phyloP scores from a whole-genome alignment of 306 rosid species.

The Elaeagnus macrophylla region DNA sequence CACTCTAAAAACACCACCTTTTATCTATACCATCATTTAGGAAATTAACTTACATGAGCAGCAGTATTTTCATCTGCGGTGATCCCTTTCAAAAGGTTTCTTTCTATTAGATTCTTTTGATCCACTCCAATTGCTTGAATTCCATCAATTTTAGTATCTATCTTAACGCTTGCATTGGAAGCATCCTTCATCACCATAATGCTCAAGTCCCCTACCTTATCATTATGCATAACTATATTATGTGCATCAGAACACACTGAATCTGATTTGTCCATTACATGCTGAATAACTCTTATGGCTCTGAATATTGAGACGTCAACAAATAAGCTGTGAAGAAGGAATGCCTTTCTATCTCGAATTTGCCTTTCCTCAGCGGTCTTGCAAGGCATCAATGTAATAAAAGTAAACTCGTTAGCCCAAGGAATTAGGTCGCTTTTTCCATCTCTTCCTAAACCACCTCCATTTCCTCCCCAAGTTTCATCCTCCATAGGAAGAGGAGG shows the following conservation, averaged over 20 bases:
- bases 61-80: constrained; percentile 98
- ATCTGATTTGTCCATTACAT: constrained; percentile 39
- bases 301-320: constrained; percentile 81
- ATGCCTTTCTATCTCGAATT: constrained; percentile 85
- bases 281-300: constrained; percentile 59
- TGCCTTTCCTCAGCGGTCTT: constrained; percentile 90
- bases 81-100: constrained; percentile 88
- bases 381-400: constrained; percentile 82
- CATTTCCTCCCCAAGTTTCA: constrained; percentile 92
- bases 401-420: constrained; percentile 82
- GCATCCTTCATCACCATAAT: constrained; percentile 63
- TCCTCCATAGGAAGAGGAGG: constrained; percentile 83
- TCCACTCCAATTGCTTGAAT: constrained; percentile 59
- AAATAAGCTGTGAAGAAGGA: constrained; percentile 87
- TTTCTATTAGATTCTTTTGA: constrained; percentile 49
- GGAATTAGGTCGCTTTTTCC: constrained; percentile 69
- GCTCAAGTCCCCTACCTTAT: constrained; percentile 72
- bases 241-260: constrained; percentile 29
- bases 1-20: constrained; percentile 2
- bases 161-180: constrained; percentile 67
- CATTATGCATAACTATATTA: constrained; percentile 34
- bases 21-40: constrained; percentile 17
- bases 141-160: constrained; percentile 91
- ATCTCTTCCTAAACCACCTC: constrained; percentile 85
- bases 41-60: constrained; percentile 67